Evolutionary conservation across 2,329 filamentous ascomycete genomes (phyloP), one percentile per base, ranked within the genome.

Genomic region (Curvularia eragrostidis): DNA sequence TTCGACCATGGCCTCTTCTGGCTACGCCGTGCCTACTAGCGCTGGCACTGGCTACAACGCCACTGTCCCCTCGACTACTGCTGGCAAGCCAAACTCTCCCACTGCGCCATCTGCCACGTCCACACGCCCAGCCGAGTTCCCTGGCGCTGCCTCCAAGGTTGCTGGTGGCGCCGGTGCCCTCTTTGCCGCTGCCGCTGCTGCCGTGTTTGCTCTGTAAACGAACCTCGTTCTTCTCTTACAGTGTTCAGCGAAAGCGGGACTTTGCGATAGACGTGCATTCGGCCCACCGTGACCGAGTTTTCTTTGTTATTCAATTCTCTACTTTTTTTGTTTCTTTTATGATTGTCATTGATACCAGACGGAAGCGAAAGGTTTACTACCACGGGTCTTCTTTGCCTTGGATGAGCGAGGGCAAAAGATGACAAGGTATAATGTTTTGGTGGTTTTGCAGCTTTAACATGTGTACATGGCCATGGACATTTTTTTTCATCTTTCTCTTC

Each of bases 151-250:
- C 3, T 48, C 52, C 26, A 68, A 69, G 63, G 39, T 68, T 21
- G 65, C 55, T 24, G 61, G 60, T 13, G 65, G 69, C 32, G 63
- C 63, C 19, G 68, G 62, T 42, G 70, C 61, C 15, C 49, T 72
- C 9, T 34, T 72, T 34, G 42, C 42, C 24, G 43, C 43, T 30
- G 67, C 59, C 26, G 69, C 65, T 28, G 69, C 63, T 2, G 63
- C 64, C 32, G 71, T 63, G 10, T 47, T 74, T 21, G 50, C 71
- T 44, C 62, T 75, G 42, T 75, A 69, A 54, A 63, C 36, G 49
- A 56, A 54, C 5, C 1, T n/a, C 15, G 5, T 36, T 36, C 12
- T 15, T 34, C 6, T n/a, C 32, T 2, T n/a, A 36, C 39, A 48
- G 38, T 19, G 21, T 3, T 42, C 21, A 13, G 19, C 10, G 39